Base-by-base conservation (phyloP, 495 filamentous ascomycete genomes). In the Aspergillus bridgeri region DNA sequence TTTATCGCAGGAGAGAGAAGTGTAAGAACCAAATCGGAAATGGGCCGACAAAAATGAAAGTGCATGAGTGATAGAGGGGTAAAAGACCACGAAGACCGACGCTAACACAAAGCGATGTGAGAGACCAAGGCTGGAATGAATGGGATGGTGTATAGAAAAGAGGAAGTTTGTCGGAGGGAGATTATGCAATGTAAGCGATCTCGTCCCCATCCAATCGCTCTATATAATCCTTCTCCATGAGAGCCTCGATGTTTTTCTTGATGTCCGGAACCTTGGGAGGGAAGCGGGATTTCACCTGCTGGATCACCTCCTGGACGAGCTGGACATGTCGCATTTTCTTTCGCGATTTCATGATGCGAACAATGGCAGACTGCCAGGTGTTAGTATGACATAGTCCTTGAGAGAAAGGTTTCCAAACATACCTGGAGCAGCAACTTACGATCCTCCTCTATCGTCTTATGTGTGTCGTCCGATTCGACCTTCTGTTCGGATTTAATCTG, bases 391-490 rank as follows among this genome's bases (percentile, higher is more conserved):
- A n/a, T 46, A 29, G 29, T 20, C 25, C 51, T 19, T 22, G 38
- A 5, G 9, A 20, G 19, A 6, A 5, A 20, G 18, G 23, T 11
- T 47, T 3, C 22, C 45, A 63, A 59, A 83, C 88, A 74, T 79
- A 96, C 94, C 86, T 98, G 94, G 75, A 98, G 89, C 25, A 99
- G 79, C 54, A 98, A 79, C 76, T 96, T 98, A 18, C 94, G 83
- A 69, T 99, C 94, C 74, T 98, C 94, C 75, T 99, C 95, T 60
- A 99, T 96, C 15, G 92, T 99, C 81, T 99, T 99, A 75, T 98
- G 96, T 9, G 94, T 99, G 70, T 98, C 95, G 38, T 90, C 92
- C 53, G 89, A 86, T 69, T 99, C 94, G 58, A 92, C 89, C 80
- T 96, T 98, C 65, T 89, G 86, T 76, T 98, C 94, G 13, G 89